A percentile compares a stretch with the other conserved stretches of the same genome.
Evolutionary conservation across 148 eudicot species (phyloP).

Genomic region (Camellia japonica): DNA sequence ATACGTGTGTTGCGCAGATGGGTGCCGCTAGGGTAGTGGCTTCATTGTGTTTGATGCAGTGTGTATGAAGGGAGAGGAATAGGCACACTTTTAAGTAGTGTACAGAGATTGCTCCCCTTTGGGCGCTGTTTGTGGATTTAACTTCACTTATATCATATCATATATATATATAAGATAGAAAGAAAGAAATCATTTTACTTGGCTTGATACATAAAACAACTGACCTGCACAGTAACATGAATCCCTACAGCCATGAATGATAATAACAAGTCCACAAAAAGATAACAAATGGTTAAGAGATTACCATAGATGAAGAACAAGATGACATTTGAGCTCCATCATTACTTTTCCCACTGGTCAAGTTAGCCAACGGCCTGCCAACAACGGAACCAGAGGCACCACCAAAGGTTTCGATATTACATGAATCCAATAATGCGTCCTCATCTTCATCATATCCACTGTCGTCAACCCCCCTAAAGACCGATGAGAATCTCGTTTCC

Average conservation of each 20-base stretch:
- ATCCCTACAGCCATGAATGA: conserved; percentile 2
- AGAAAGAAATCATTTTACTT: too few species aligned
- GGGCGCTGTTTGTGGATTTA: not conserved
- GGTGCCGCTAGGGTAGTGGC: not conserved
- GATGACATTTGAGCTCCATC: conserved; percentile 44
- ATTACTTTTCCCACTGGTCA: conserved; percentile 45
- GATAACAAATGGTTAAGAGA: not conserved
- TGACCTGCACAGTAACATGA: not conserved
- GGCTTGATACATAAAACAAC: too few species aligned
- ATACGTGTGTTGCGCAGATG: not conserved
- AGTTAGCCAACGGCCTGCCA: conserved; percentile 59
- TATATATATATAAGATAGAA: too few species aligned
- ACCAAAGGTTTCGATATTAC: conserved; percentile 77
- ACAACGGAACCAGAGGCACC: conserved; percentile 41
- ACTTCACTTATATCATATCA: too few species aligned
- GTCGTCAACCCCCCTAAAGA: conserved; percentile 74
- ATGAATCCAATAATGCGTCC: conserved; percentile 57
- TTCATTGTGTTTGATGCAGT: too few species aligned
- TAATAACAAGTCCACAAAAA: not conserved
- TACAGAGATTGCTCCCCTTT: not conserved
- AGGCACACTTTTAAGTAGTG: not conserved
- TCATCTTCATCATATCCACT: conserved; percentile 78
- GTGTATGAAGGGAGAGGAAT: too few species aligned
- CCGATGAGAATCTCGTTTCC: conserved; percentile 91
- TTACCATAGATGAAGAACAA: conserved; percentile 50